Percentiles rank a stretch among this genome's conserved stretches.
These are phyloP conservation scores for Cystobasidium ongulense DNA, from an alignment of 768 basidiomycete species.

Conservation along the genomic window DNA sequence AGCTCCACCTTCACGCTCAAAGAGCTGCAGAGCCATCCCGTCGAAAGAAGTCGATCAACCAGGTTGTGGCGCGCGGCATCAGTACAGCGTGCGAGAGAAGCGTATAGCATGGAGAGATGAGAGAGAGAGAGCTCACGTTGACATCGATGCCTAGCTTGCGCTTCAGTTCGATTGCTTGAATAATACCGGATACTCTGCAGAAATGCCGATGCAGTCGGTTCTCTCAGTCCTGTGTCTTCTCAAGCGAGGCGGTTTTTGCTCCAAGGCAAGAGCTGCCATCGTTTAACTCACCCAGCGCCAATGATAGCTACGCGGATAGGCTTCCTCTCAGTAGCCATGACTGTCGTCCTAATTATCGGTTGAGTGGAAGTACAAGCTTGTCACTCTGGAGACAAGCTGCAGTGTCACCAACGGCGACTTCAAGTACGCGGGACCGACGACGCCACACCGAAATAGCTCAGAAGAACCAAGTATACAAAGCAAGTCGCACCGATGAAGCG, in stretches of 20 bases:
- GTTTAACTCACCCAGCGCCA: slow-evolving; percentile 11
- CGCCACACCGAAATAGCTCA: background rate
- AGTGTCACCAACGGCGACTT: background rate
- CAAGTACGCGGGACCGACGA: background rate
- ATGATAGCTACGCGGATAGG: slow-evolving; percentile 17
- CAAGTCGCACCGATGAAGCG: background rate
- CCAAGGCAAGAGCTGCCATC: background rate
- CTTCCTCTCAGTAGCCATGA: background rate
- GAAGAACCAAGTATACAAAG: background rate
- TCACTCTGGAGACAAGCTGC: too few relatives aligned
- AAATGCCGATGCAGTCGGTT: too few relatives aligned
- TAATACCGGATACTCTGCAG: slow-evolving; percentile 19
- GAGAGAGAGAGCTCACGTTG: background rate
- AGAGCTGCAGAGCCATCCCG: too few relatives aligned
- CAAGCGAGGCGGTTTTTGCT: too few relatives aligned
- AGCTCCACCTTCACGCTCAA: slow-evolving; percentile 18
- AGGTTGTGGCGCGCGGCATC: background rate
- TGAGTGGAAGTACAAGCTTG: too few relatives aligned
- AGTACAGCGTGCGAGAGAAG: background rate
- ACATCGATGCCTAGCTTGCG: slow-evolving; percentile 29
- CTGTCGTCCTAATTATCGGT: background rate
- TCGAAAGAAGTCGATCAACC: background rate
- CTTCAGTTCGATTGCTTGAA: slow-evolving; percentile 22
- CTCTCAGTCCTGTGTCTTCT: too few relatives aligned
- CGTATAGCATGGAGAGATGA: background rate